These are phyloP conservation scores for Astragalus glycyphyllos DNA, from an alignment of 306 rosid species.

Conservation along the genomic window DNA sequence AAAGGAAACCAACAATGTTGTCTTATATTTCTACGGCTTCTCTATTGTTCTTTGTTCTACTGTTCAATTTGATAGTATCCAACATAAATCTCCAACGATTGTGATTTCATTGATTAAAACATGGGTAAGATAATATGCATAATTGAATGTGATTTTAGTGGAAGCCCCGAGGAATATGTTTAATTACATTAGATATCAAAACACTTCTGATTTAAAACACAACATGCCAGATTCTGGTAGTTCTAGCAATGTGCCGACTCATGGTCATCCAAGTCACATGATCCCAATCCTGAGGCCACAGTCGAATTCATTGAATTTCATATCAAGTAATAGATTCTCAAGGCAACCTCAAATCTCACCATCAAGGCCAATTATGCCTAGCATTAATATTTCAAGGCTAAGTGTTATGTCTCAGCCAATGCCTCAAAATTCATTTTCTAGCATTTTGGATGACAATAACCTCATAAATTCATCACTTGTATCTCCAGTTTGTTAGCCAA, in stretches of 20 bases:
- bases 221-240: background rate
- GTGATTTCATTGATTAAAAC: too few relatives aligned
- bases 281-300: background rate
- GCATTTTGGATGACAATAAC: too few relatives aligned
- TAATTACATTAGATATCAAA: background rate
- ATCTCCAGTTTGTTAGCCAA: background rate
- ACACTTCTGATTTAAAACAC: background rate
- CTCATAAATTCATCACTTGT: background rate
- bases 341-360: too few relatives aligned
- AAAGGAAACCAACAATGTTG: too few relatives aligned
- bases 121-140: too few relatives aligned
- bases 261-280: constrained; percentile 27
- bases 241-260: background rate
- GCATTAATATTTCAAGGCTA: background rate
- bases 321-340: background rate
- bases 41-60: too few relatives aligned
- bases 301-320: background rate
- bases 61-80: too few relatives aligned
- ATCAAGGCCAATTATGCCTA: too few relatives aligned
- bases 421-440: background rate
- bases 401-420: background rate
- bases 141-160: too few relatives aligned
- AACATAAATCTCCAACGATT: too few relatives aligned
- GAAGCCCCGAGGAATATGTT: too few relatives aligned
- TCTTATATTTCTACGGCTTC: too few relatives aligned